Base-by-base conservation (phyloP, 176 grass and related monocot genomes). In the Oryza brachyantha region DNA sequence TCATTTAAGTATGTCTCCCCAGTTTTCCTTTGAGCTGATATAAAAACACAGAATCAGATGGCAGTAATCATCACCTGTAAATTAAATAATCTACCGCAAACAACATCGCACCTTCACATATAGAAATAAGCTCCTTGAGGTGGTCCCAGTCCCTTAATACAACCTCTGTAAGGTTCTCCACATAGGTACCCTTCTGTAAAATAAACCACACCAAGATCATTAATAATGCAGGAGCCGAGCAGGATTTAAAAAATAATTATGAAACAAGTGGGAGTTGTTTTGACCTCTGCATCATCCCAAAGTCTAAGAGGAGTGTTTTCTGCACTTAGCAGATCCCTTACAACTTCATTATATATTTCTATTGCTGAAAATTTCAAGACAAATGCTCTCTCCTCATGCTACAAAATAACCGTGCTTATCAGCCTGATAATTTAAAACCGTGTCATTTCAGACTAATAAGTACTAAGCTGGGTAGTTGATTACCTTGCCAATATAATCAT, bases 321-420 rank as follows among this genome's bases (percentile, higher is more conserved):
- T 52, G 84, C 67, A 83, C 84, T 91, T 66, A 97, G 86, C 41
- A 97, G 89, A 91, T 97, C 93, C 68, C 85, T 93, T 29, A 93
- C 93, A 60, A 88, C 86, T 91, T 97, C 93, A 21, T 97, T 97
- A 58, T 97, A 97, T 83, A 97, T 97, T 90, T 93, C 90, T 41
- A 97, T 89, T 3, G 93, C 93, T n/a, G 93, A 91, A 72, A 97
- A 97, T 85, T 93, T 97, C 78, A 97, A 76, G 42, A 97, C 81
- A 81, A 97, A 97, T 81, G 93, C 91, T 87, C 91, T 97, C 88
- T 97, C 93, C 73, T 81, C 93, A 72, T 97, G 93, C 93, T 97
- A 84, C 38, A 75, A 78, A 70, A 87, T 1, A 72, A 76, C 73
- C 54, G 77, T 0, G 8, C 11, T 59, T 85, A 66, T 73, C 27